Percentiles rank a stretch among this genome's conserved stretches.
These are phyloP conservation scores for Dendrobium catenatum DNA, from an alignment of 106 monocot genomes.

Conservation along the genomic window DNA sequence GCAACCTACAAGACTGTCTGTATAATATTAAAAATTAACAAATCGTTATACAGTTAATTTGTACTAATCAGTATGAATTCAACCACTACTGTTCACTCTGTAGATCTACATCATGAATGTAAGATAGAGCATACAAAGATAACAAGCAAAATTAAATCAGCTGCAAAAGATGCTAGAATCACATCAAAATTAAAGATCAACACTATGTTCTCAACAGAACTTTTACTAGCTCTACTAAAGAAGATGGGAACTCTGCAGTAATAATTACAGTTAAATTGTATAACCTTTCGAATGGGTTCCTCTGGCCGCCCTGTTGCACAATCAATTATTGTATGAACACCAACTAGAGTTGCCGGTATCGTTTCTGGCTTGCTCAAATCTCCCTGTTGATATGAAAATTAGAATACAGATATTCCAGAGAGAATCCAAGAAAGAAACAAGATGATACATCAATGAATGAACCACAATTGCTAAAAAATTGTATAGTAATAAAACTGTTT, in stretches of 20 bases:
- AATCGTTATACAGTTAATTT: background rate
- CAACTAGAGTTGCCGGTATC: constrained; percentile 95
- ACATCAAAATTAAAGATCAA: background rate
- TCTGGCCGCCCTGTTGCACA: constrained; percentile 99
- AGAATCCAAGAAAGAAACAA: background rate
- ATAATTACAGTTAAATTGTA: background rate
- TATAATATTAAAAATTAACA: background rate
- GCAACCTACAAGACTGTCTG: background rate
- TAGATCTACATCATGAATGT: background rate
- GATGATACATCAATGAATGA: background rate
- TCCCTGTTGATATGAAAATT: constrained; percentile 35
- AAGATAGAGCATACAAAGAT: background rate
- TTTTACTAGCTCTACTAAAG: background rate
- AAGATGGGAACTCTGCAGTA: background rate
- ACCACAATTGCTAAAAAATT: background rate
- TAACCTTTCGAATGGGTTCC: constrained; percentile 82
- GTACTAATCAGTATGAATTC: background rate
- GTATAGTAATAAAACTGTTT: background rate
- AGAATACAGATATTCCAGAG: constrained; percentile 4
- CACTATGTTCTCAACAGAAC: background rate
- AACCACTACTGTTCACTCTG: background rate
- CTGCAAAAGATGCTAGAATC: background rate
- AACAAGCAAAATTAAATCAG: background rate
- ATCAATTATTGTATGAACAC: constrained; percentile 87
- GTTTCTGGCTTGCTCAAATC: constrained; percentile 97